phyloP scores from a whole-genome alignment of 2,329 filamentous ascomycete genomes.

The Fusarium protoensiforme region DNA sequence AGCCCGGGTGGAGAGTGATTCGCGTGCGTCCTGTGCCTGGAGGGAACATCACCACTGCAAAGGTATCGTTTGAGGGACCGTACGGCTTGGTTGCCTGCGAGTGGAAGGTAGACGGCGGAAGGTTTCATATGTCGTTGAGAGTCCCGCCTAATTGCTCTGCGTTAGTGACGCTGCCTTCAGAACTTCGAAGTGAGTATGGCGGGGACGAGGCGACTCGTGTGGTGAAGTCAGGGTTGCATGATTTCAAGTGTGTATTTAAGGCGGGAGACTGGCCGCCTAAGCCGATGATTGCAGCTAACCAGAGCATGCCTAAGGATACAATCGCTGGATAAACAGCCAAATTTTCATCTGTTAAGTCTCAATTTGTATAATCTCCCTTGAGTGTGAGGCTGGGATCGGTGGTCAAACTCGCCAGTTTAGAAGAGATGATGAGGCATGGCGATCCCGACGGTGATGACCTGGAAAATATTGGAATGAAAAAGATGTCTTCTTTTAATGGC shows the following conservation, averaged over 20 bases:
- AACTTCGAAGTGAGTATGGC: neutral
- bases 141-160: constrained; percentile 10
- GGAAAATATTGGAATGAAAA: too few relatives aligned
- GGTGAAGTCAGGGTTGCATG: neutral
- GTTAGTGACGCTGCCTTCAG: constrained; percentile 6
- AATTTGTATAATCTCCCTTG: too few relatives aligned
- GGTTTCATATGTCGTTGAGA: constrained; percentile 5
- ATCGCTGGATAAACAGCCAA: neutral
- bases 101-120: neutral
- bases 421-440: too few relatives aligned
- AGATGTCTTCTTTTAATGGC: too few relatives aligned
- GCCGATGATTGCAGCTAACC: neutral
- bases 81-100: neutral
- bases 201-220: neutral
- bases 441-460: too few relatives aligned
- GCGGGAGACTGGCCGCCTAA: neutral
- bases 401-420: too few relatives aligned
- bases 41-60: neutral
- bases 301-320: neutral
- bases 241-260: neutral
- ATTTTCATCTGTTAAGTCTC: too few relatives aligned
- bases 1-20: neutral
- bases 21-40: neutral
- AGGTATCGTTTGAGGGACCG: neutral
- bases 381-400: too few relatives aligned